Base-by-base conservation (phyloP, 1,284 basidiomycete genomes). In the Cryptococcus sp. region DNA sequence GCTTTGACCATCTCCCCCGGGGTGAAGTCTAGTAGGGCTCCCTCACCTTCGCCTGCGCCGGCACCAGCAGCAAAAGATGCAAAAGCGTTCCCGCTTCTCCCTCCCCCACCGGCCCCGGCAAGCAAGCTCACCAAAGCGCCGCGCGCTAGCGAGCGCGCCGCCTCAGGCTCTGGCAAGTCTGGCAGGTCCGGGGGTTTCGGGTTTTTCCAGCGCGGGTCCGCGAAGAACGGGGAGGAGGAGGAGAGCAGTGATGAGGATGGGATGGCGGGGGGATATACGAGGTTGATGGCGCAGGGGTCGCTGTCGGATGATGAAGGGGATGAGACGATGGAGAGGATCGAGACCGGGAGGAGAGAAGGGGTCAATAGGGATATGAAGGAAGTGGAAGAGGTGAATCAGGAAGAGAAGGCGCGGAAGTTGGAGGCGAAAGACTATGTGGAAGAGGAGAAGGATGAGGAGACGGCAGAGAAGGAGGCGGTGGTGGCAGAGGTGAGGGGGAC, bases 251-350 rank as follows among this genome's bases (percentile, higher is more conserved):
- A 67, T 28, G 61, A 68, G 39, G 60, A 55, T 42, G 36, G 20
- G 16, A 23, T 12, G 16, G 47, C 46, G n/a, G 53, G 55, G 18
- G 62, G 71, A 4, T 73, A 73, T 53, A 55, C 70, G 3, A 55
- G 52, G 33, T 48, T 75, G 20, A 59, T 47, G 0, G 71, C 56
- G 3, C 69, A 67, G 1, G 68, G 57, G 2, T 65, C 65, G 44
- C 64, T 66, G 4, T 65, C 64, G 36, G 66, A 66, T 20, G 66
- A 66, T 42, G 64, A 66, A 11, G 71, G 67, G 24, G 69, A 70
- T 28, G 57, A 53, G 1, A 60, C 50, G 52, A 61, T 53, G 8
- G 24, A 21, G 16, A 8, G 20, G 28, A 33, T 33, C 9, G 28
- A 33, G 28, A 4, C 5, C 9, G 28, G 28, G 28, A 33, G 28